phyloP scores from a whole-genome alignment of 495 filamentous ascomycete genomes.

The Monascus purpureus region DNA sequence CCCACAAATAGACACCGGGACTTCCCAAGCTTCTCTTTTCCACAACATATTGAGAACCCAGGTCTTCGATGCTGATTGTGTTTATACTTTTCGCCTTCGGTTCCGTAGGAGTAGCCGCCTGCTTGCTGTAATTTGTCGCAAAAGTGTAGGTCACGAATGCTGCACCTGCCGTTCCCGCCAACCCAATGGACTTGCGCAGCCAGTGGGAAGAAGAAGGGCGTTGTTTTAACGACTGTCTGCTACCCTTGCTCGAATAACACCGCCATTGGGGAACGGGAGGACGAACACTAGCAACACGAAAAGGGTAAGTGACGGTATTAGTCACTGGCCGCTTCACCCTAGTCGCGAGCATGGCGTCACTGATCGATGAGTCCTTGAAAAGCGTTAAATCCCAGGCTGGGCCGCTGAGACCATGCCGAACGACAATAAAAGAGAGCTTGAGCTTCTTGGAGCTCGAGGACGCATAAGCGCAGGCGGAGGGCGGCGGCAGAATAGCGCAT shows the following conservation, averaged over 20 bases:
- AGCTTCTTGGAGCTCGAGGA: background rate
- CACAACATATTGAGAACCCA: slow-evolving; percentile 68
- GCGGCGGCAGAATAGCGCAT: slow-evolving; percentile 22
- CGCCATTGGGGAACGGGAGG: slow-evolving; percentile 14
- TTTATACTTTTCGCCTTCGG: slow-evolving; percentile 11
- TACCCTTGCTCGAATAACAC: slow-evolving; percentile 17
- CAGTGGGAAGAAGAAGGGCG: slow-evolving; percentile 13
- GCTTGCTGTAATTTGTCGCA: slow-evolving; percentile 10
- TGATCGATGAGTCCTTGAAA: slow-evolving; percentile 1
- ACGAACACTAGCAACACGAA: slow-evolving; percentile 8
- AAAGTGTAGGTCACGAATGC: slow-evolving; percentile 24
- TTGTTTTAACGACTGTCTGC: slow-evolving; percentile 6
- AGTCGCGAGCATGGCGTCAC: slow-evolving; percentile 17
- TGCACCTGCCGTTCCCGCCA: slow-evolving; percentile 22
- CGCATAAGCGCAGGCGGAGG: slow-evolving; percentile 12
- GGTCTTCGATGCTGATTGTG: slow-evolving; percentile 32
- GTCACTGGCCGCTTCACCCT: slow-evolving; percentile 15
- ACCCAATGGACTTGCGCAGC: slow-evolving; percentile 20
- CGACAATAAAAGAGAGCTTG: slow-evolving; percentile 1
- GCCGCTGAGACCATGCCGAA: too few relatives aligned
- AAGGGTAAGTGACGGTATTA: slow-evolving; percentile 5
- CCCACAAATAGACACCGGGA: slow-evolving; percentile 88
- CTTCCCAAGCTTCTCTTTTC: slow-evolving; percentile 79
- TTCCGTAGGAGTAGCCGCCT: slow-evolving; percentile 8
- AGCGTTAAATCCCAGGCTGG: background rate